Conservation (phyloP, 2,329 filamentous ascomycete genomes). For the Karstenula rhodostoma region DNA sequence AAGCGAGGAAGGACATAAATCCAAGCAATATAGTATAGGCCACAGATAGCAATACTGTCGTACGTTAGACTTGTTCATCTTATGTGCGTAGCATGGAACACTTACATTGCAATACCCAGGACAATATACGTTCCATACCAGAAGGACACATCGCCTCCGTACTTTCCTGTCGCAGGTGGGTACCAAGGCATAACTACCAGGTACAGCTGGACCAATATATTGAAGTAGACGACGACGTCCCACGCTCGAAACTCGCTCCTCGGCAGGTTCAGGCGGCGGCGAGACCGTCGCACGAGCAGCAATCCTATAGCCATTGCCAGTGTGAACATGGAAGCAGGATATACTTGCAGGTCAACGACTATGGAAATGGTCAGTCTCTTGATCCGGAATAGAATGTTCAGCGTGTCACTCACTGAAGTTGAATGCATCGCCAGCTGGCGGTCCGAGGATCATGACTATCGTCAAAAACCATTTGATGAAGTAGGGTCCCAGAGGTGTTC, state of each 20-base stretch:
- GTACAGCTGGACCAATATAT: slow-evolving; percentile 66
- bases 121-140: slow-evolving; percentile 75
- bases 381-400: not conserved
- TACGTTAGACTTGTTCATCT: slow-evolving; percentile 1
- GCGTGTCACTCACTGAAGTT: slow-evolving; percentile 55
- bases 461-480: slow-evolving; percentile 66
- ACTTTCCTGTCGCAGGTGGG: slow-evolving; percentile 66
- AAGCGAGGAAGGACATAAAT: slow-evolving; percentile 64
- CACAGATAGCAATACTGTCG: slow-evolving; percentile 60
- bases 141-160: slow-evolving; percentile 72
- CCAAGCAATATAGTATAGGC: slow-evolving; percentile 67
- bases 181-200: slow-evolving; percentile 75
- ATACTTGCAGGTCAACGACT: slow-evolving; percentile 67
- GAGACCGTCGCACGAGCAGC: slow-evolving; percentile 64
- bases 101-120: slow-evolving; percentile 69
- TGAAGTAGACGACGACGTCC: slow-evolving; percentile 66
- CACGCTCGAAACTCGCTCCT: slow-evolving; percentile 66
- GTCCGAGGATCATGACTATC: slow-evolving; percentile 66
- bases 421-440: slow-evolving; percentile 69
- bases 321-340: slow-evolving; percentile 67
- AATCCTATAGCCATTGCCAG: slow-evolving; percentile 66
- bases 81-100: slow-evolving; percentile 26
- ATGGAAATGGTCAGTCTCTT: not conserved
- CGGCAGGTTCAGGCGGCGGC: slow-evolving; percentile 60
- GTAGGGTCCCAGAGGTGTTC: slow-evolving; percentile 68